Evolutionary conservation across 2,329 filamentous ascomycete genomes (phyloP), one percentile per base, ranked within the genome.

Genomic region (Metarhizium guizhouense): DNA sequence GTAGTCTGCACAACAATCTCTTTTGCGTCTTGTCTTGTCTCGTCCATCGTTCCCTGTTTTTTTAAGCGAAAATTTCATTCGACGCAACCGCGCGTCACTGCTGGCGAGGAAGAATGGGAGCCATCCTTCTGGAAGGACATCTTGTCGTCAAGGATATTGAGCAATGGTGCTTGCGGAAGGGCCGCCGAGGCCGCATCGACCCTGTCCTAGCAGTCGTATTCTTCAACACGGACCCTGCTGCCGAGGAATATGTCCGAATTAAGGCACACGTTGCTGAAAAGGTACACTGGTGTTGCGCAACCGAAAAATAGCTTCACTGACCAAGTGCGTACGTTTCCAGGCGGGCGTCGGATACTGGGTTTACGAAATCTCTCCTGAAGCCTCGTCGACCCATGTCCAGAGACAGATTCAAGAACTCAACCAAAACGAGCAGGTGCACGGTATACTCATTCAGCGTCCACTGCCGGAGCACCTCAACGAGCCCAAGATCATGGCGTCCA

Each of bases 71-170:
- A 25, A 1, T 25, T 25, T 25, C 4, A 25, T 7, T 7, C 5
- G 32, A 34, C 6, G 10, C 32, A 34, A 34, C 7, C 32, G 32
- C 32, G 32, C 32, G 32, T 11, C 32, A 10, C 7, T 11, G 32
- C 10, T 16, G 38, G 16, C 38, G 38, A 40, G 38, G 14, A 40
- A 40, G 14, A 16, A 62, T 59, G 14, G 60, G 63, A 14, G 63
- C 63, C 16, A 62, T 63, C 43, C 63, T 57, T 3, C 60, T 65
- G 5, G 61, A 45, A 7, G 42, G 42, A 6, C n/a, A 45, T 7
- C 42, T 16, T 10, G 42, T 45, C 42, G 18, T 45, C 42, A 20
- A 20, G 42, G 18, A 45, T 16, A 45, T 45, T 20, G 42, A 45
- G 18, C 42, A 16, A 20, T 45, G 42, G 42, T 45, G 42, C 18